Conservation (phyloP, 495 filamentous ascomycete species). For the Aspergillus avenaceus region DNA sequence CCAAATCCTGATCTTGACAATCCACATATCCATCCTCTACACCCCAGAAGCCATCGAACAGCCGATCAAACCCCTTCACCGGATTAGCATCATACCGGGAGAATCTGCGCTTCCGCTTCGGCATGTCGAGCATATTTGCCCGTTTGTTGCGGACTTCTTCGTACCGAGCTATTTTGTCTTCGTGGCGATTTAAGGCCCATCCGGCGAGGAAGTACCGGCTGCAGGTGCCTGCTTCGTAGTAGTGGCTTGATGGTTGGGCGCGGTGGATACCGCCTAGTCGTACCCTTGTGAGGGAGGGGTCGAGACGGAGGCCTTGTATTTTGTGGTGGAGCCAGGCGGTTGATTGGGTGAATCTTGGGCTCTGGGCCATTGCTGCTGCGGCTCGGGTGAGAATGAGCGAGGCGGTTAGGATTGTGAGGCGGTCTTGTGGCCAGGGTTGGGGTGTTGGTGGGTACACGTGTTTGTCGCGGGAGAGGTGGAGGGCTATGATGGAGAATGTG, state of each 20-base stretch:
- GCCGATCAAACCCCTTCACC: not conserved
- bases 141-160: slow-evolving; percentile 13
- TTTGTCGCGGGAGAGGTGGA: slow-evolving; percentile 28
- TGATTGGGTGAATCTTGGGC: not conserved
- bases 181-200: slow-evolving; percentile 17
- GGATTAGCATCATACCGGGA: no score
- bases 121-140: not conserved
- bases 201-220: slow-evolving; percentile 30
- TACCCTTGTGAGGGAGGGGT: slow-evolving; percentile 19
- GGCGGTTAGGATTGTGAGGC: slow-evolving; percentile 29
- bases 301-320: not conserved
- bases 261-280: slow-evolving; percentile 40
- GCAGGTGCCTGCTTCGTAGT: slow-evolving; percentile 24
- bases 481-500: slow-evolving; percentile 32
- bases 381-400: slow-evolving; percentile 20
- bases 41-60: not conserved
- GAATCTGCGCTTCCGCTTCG: not conserved
- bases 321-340: slow-evolving; percentile 10
- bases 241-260: slow-evolving; percentile 38
- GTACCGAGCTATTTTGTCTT: slow-evolving; percentile 19
- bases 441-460: slow-evolving; percentile 21
- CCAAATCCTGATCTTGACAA: not conserved
- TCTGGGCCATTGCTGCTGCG: slow-evolving; percentile 30
- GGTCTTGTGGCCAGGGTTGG: slow-evolving; percentile 23
- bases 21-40: not conserved